Base-by-base conservation (phyloP, 495 filamentous ascomycete species). In the Glutinoglossum americanum region DNA sequence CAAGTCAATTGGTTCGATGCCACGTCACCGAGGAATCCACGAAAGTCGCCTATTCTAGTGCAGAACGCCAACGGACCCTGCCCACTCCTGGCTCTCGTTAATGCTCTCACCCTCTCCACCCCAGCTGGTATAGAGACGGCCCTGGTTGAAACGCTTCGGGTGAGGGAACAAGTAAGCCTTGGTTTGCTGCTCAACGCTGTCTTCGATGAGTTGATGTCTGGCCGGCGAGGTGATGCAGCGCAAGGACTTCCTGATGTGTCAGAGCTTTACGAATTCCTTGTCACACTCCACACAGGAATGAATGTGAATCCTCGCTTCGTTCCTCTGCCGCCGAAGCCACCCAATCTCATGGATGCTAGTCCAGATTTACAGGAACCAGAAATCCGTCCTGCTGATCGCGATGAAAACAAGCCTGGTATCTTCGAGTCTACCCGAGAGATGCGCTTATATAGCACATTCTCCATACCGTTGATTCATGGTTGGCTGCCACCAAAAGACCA, bases 21-120 rank as follows among this genome's bases (percentile, higher is more conserved):
- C 28, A 65, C 60, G 30, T 66, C 69, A 15, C 41, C 62, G 32
- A 68, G 62, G 30, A 73, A 77, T 61, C 64, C 62, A 19, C 69
- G 76, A 11, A 69, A 72, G 28, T 83, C 88, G 1, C 89, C 92
- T 1, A 83, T 96, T 37, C 72, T 98, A 26, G 79, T 90, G 3
- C 90, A 98, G 64, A 96, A 94, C 60, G 79, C 80, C 49, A 96
- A 98, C 65, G 90, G 90, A 1, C 92, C 92, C 13, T 98, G 92
- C 64, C 92, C 92, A 8, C 71, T 97, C 7, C 79, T 98, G 23
- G 92, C 92, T 2, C 76, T 98, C 0, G 89, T 98, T 55, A 98
- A 98, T 66, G 89, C 89, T 0, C 73, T 98, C 25, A 82, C 84
- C 0, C 71, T 98, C 25, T 85, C 85, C 10, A 87, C 88, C 1